Base-by-base conservation (phyloP, 805 yeast genomes). In the Blastobotrys attinorum region DNA sequence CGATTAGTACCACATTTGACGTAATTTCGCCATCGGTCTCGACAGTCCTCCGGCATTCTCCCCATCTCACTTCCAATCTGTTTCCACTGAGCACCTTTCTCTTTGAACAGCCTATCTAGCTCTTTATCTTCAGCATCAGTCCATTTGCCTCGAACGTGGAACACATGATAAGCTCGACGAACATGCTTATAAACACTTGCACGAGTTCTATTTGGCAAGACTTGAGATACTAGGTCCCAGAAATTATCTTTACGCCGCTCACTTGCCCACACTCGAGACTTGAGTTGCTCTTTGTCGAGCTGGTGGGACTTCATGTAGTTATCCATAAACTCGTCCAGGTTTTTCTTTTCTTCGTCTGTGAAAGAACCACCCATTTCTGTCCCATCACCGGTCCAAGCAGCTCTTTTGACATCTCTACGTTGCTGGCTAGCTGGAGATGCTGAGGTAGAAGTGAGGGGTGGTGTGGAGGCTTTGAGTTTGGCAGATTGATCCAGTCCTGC, bases 31-130 rank as follows among this genome's bases (percentile, higher is more conserved):
- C 95, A 90, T 54, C 97, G 72, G 61, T 90, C 97, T 54, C 97
- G 74, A 62, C 97, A 89, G 64, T 90, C 97, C 58, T 90, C 97
- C 0, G 97, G 97, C 97, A 90, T 90, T 56, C 97, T 71, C 11
- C 84, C 86, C 76, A 90, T 70, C 5, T 69, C 67, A 42, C 73
- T 73, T 5, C 97, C 97, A 47, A 90, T 84, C 33, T 71, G 69
- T 53, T 86, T 86, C 97, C 97, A 90, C 57, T 83, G 87, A 15
- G 92, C 87, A 46, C 80, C 86, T 52, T 77, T 75, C 21, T 79
- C 77, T 7, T 72, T 62, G 8, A 85, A 84, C 41, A 85, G 65
- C 43, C 71, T 72, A 1, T 77, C 77, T 42, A 90, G 68, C 39
- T 72, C 71, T 31, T 66, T 73, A 61, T 90, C 97, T 49, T 89